phyloP scores from a whole-genome alignment of 148 eudicot species.

The Rhododendron ferrugineum region DNA sequence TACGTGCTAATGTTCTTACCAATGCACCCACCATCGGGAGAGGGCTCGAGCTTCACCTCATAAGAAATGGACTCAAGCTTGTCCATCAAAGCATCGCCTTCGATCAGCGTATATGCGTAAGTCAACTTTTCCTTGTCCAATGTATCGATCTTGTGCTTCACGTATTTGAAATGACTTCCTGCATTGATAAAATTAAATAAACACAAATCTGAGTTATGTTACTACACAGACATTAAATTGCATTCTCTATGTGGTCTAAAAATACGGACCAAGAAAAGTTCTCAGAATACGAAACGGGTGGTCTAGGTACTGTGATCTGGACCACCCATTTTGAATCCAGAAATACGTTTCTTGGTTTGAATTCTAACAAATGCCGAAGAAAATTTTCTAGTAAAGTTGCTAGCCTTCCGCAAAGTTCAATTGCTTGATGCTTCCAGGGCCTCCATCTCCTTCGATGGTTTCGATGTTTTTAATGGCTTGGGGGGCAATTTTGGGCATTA shows the following conservation, averaged over 20 bases:
- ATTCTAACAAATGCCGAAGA: background rate
- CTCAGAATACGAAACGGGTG: background rate
- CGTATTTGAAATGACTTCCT: slow-evolving; percentile 9
- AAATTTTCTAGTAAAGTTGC: background rate
- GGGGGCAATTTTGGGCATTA: slow-evolving; percentile 22
- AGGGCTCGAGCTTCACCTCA: slow-evolving; percentile 8
- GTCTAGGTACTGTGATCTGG: background rate
- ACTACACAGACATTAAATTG: background rate
- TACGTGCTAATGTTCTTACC: slow-evolving; percentile 8
- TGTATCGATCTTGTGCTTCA: slow-evolving; percentile 8
- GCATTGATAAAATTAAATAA: background rate
- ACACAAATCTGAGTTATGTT: background rate
- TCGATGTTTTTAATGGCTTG: slow-evolving; percentile 25
- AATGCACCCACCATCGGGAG: slow-evolving; percentile 7
- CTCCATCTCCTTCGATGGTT: slow-evolving; percentile 22
- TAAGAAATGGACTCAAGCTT: background rate
- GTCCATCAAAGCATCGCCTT: slow-evolving; percentile 11
- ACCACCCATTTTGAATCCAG: background rate
- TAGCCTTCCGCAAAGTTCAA: slow-evolving; percentile 24
- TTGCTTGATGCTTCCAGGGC: slow-evolving; percentile 26
- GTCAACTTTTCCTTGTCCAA: slow-evolving; percentile 12
- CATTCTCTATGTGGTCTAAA: background rate
- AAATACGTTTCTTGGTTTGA: background rate
- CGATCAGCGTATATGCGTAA: slow-evolving; percentile 6
- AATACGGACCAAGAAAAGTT: background rate